Base-by-base conservation (phyloP, 2,329 filamentous ascomycete species). In the Monosporascus cannonballus region DNA sequence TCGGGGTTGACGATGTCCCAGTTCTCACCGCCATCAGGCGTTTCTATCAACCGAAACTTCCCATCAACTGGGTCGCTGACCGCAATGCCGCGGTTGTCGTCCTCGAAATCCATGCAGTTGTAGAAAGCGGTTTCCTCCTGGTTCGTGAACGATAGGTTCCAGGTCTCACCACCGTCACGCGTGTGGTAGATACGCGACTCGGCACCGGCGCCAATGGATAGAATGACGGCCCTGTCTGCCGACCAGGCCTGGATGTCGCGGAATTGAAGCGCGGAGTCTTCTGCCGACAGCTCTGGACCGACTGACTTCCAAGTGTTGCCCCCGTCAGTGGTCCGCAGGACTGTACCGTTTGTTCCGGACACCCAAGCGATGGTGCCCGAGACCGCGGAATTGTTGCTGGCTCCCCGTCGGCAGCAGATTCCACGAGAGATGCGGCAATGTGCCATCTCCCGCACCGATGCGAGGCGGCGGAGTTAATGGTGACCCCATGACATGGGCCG, bases 231-330 rank as follows among this genome's bases (percentile, higher is more conserved):
- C 50, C 69, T 69, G 38, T 75, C 69, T 20, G 69, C 66, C 11
- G 71, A 70, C 50, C 76, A 66, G 4, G 73, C 69, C 25, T 76
- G 59, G 9, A 69, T 52, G 59, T 69, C 67, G 44, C 67, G 66
- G 61, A 68, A 69, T 45, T 69, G 61, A 20, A 68, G 61, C 15
- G 52, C 56, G 1, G 58, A 49, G 53, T 63, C 62, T 6, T 57
- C 56, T 9, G 22, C 47, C 0, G 60, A 34, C 36, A 65, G 51
- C n/a, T 24, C 20, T 3, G 67, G 67, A 2, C 67, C 67, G 18
- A 69, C 63, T 0, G 66, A 63, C 3, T 47, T 39, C 67, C 67
- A 69, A 3, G 63, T 65, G 8, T 42, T 34, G 17, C 67, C 68
- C 49, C 60, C 63, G 55, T 69, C 61, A 5, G 39, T 51, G 8